Percentiles rank a stretch among this genome's conserved stretches.
These are phyloP conservation scores for Aspergillus homomorphus DNA, from an alignment of 495 filamentous ascomycete species.

Conservation along the genomic window DNA sequence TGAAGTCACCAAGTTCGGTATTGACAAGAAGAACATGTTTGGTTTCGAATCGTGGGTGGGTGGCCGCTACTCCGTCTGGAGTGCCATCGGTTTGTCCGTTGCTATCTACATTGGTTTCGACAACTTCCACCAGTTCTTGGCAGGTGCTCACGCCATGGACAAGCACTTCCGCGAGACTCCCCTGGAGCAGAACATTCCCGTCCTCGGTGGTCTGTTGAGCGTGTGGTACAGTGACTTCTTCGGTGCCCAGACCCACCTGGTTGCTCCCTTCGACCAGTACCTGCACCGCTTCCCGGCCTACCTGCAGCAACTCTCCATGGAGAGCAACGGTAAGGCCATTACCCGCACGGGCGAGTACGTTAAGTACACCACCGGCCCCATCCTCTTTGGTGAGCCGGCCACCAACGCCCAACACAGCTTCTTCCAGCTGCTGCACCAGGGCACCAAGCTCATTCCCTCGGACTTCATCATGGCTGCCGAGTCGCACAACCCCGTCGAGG, in stretches of 20 bases:
- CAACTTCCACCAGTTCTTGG: constrained; percentile 95
- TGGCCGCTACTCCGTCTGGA: constrained; percentile 97
- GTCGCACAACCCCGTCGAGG: constrained; percentile 91
- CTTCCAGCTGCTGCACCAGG: constrained; percentile 98
- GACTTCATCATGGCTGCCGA: constrained; percentile 96
- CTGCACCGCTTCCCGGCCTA: constrained; percentile 98
- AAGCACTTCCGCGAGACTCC: constrained; percentile 92
- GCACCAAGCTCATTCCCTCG: constrained; percentile 95
- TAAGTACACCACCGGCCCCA: constrained; percentile 93
- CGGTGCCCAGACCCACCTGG: constrained; percentile 93
- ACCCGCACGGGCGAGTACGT: constrained; percentile 86
- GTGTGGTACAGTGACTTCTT: constrained; percentile 99
- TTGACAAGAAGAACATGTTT: constrained; percentile 98
- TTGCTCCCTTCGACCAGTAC: constrained; percentile 98
- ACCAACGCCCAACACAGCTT: constrained; percentile 99
- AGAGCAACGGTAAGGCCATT: constrained; percentile 98
- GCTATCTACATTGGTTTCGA: constrained; percentile 93
- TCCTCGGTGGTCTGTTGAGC: constrained; percentile 85
- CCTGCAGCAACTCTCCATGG: constrained; percentile 98
- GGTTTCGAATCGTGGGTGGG: constrained; percentile 98
- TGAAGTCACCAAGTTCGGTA: constrained; percentile 97
- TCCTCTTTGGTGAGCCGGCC: constrained; percentile 96
- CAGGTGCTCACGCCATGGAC: constrained; percentile 96
- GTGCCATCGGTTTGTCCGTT: constrained; percentile 93
- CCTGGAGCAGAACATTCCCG: constrained; percentile 91